Base-by-base conservation (phyloP, 2,329 filamentous ascomycete species). In the Cercospora zeae-maydis region DNA sequence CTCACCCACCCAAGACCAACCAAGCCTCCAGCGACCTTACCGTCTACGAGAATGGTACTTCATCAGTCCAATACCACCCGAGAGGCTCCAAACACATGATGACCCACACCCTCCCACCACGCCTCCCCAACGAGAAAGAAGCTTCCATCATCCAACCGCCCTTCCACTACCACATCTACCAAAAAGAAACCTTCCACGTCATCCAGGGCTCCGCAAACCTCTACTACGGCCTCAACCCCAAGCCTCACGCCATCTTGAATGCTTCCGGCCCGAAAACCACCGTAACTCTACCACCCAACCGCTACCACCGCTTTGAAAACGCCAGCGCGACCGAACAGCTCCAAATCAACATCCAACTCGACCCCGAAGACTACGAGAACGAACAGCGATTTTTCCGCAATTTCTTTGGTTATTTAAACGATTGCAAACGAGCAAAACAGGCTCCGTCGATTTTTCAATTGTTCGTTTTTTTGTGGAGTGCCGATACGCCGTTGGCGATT, bases 101-200 rank as follows among this genome's bases (percentile, higher is more conserved):
- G 67, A 69, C 67, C 24, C 67, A 69, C 36, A 67, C 67, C 2
- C 64, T 69, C 8, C 67, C 67, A 16, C 63, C 67, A 3, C 59
- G 61, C 30, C 45, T 66, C 19, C 65, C 67, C 1, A 57, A 63
- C 30, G 59, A 66, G 42, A 34, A 53, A n/a, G 65, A 61, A 9
- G 58, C 67, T 37, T 69, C 67, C 33, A 66, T 69, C 30, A 63
- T 69, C 13, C 67, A 69, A 33, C 67, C 67, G 5, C 67, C 67
- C 2, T 66, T 69, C 58, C 67, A 69, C 60, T 69, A 65, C 39
- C 67, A 69, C 65, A 69, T 69, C 49, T 69, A 67, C 58, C 67
- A 69, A 33, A 69, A 63, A 16, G 67, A 67, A 45, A 63, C 62
- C 49, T 69, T 69, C 58, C 58, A 66, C 24, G 67, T 67, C 42